These are phyloP conservation scores for Phytophthora podocarpi DNA, from an alignment of 352 stramenopile species.

Conservation along the genomic window DNA sequence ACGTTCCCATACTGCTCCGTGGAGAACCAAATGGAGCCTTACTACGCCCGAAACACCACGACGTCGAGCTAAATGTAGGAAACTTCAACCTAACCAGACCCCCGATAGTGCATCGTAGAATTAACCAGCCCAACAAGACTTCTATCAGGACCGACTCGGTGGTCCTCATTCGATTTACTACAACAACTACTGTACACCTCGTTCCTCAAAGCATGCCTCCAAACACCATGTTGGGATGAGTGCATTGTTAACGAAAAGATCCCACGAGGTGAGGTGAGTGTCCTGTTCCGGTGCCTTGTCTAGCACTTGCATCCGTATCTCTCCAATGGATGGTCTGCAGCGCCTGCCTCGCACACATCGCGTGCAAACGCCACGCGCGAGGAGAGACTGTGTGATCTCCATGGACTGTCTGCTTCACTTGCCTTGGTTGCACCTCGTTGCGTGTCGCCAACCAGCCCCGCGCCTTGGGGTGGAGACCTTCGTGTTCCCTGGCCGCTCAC, in stretches of 20 bases:
- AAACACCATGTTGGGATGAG: constrained; percentile 24
- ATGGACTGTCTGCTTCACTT: constrained; percentile 22
- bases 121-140: constrained; percentile 28
- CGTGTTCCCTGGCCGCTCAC: constrained; percentile 11
- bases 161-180: constrained; percentile 11
- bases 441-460: constrained; percentile 11
- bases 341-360: constrained; percentile 11
- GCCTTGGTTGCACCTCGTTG: constrained; percentile 27
- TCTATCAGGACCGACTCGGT: too few relatives aligned
- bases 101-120: constrained; percentile 6
- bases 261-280: not conserved
- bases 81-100: constrained; percentile 34
- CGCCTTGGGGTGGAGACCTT: too few relatives aligned
- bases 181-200: not conserved
- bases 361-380: constrained; percentile 21
- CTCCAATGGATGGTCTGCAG: constrained; percentile 22
- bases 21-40: constrained; percentile 56
- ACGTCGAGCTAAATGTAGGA: too few relatives aligned
- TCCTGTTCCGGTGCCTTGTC: constrained; percentile 27
- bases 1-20: constrained; percentile 64
- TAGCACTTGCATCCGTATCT: constrained; percentile 28
- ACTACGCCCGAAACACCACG: constrained; percentile 44
- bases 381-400: constrained; percentile 16
- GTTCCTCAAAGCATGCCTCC: not conserved
- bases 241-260: too few relatives aligned